phyloP scores from a whole-genome alignment of 2,329 filamentous ascomycete species.

The Domatiomyces catenatus region DNA sequence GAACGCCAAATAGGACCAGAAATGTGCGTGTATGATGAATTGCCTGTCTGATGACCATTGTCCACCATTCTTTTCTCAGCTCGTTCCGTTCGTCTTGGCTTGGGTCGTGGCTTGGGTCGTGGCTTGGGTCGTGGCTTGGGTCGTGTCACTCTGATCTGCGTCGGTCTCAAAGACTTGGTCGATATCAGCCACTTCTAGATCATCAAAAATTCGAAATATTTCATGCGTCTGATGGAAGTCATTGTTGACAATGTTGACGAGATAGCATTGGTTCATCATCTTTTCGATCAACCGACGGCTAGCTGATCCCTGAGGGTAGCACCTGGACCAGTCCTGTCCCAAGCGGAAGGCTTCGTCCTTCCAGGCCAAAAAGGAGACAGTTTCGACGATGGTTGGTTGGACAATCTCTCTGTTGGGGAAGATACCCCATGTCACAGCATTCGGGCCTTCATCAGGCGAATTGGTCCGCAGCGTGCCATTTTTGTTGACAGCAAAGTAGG shows the following conservation, averaged over 20 bases:
- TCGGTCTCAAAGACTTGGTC: constrained; percentile 29
- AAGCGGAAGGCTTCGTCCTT: constrained; percentile 94
- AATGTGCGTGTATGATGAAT: neutral
- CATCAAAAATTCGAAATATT: constrained; percentile 77
- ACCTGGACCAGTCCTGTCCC: constrained; percentile 86
- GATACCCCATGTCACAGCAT: constrained; percentile 98
- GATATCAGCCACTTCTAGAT: constrained; percentile 52
- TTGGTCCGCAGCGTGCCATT: constrained; percentile 71
- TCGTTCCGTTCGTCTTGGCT: constrained; percentile 9
- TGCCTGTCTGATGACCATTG: constrained; percentile 2
- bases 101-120: too few relatives aligned
- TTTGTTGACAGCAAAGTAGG: constrained; percentile 87
- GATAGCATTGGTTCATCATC: constrained; percentile 79
- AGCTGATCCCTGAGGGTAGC: constrained; percentile 60
- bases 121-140: constrained; percentile 6
- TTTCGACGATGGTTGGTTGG: constrained; percentile 99
- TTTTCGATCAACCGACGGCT: constrained; percentile 66
- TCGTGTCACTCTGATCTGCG: constrained; percentile 4
- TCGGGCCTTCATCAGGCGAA: constrained; percentile 69
- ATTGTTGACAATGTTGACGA: constrained; percentile 97
- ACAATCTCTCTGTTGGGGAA: constrained; percentile 98
- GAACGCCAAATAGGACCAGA: neutral
- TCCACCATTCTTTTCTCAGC: constrained; percentile 5
- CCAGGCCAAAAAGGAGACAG: constrained; percentile 93
- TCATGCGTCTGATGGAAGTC: constrained; percentile 76